phyloP scores from a whole-genome alignment of 129 eudicot species.

The sunflower (Helianthus annuus) region DNA sequence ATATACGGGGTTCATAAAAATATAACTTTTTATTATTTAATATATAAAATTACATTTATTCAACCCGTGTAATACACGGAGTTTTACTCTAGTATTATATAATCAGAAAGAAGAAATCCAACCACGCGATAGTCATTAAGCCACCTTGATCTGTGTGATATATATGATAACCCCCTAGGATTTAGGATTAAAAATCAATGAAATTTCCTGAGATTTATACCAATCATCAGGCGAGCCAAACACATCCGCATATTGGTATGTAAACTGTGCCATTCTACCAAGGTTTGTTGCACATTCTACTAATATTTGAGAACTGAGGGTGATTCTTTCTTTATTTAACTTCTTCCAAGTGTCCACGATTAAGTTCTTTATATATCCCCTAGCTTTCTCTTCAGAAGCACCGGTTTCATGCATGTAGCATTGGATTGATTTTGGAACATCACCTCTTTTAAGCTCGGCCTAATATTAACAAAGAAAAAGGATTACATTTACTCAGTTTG shows the following conservation, averaged over 20 bases:
- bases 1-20: too few relatives aligned
- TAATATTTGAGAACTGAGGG: not conserved
- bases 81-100: too few relatives aligned
- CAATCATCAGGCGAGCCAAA: constrained; percentile 24
- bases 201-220: constrained; percentile 15
- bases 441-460: constrained; percentile 50
- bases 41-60: too few relatives aligned
- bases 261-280: constrained; percentile 36
- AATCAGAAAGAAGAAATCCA: not conserved
- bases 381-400: constrained; percentile 29
- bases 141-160: not conserved
- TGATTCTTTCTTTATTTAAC: constrained; percentile 1
- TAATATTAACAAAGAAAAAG: not conserved
- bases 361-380: not conserved
- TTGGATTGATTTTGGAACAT: constrained; percentile 40
- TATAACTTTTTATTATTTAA: too few relatives aligned
- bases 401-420: constrained; percentile 46
- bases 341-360: not conserved
- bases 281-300: constrained; percentile 33
- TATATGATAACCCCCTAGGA: not conserved
- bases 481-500: not conserved
- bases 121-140: not conserved
- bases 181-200: constrained; percentile 18
- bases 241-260: constrained; percentile 24
- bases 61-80: too few relatives aligned